Conservation (phyloP, 805 yeast genomes). For the Komagataella kurtzmanii region DNA sequence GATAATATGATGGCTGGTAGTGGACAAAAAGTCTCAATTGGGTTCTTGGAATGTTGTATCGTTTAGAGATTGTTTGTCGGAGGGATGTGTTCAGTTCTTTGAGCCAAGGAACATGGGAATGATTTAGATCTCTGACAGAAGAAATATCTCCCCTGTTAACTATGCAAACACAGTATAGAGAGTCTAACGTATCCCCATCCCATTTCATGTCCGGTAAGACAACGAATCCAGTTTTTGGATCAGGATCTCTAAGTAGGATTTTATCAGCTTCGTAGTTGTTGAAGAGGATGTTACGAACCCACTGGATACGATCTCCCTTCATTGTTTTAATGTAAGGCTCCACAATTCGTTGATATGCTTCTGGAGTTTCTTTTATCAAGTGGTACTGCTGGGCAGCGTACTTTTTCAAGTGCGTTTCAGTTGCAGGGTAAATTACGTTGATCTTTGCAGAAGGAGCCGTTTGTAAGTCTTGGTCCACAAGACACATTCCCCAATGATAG, state of each 20-base stretch:
- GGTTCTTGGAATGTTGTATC: slow-evolving; percentile 35
- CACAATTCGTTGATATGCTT: slow-evolving; percentile 45
- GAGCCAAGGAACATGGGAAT: slow-evolving; percentile 45
- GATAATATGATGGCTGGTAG: slow-evolving; percentile 94
- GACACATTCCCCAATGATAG: slow-evolving; percentile 66
- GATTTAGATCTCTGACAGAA: slow-evolving; percentile 62
- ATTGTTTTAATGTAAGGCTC: slow-evolving; percentile 66
- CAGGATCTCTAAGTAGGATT: slow-evolving; percentile 55
- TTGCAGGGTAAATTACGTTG: slow-evolving; percentile 80
- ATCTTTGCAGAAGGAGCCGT: slow-evolving; percentile 50
- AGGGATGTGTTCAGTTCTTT: slow-evolving; percentile 30
- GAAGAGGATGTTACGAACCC: slow-evolving; percentile 80
- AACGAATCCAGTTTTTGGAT: slow-evolving; percentile 43
- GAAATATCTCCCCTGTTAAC: slow-evolving; percentile 57
- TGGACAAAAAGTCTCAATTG: slow-evolving; percentile 72
- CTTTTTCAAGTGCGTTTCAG: slow-evolving; percentile 71
- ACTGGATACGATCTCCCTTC: slow-evolving; percentile 66
- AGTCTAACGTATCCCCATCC: slow-evolving; percentile 62
- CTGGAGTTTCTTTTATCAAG: slow-evolving; percentile 71
- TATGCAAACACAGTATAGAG: slow-evolving; percentile 69
- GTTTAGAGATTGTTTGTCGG: slow-evolving; percentile 27
- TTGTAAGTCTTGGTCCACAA: slow-evolving; percentile 31
- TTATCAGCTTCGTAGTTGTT: slow-evolving; percentile 79
- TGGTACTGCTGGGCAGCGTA: slow-evolving; percentile 48
- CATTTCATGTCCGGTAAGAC: slow-evolving; percentile 93